Conservation (phyloP, 805 yeast species). For the Pichia sporocuriosa region DNA sequence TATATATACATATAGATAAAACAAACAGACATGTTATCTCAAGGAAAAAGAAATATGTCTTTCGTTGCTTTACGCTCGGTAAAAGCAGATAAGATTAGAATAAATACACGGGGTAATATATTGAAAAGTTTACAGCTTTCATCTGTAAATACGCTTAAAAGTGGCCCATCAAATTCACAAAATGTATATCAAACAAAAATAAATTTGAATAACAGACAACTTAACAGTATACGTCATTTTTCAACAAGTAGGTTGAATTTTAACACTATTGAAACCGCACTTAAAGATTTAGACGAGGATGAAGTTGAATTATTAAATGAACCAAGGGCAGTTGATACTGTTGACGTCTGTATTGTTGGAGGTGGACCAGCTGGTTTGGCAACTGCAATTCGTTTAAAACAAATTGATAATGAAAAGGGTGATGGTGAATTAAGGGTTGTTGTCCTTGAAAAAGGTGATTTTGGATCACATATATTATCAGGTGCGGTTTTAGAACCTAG, state of each 20-base stretch:
- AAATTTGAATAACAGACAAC: too few species aligned
- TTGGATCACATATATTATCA: constrained; percentile 87
- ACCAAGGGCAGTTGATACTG: constrained; percentile 76
- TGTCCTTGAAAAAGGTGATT: constrained; percentile 83
- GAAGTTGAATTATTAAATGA: constrained; percentile 42
- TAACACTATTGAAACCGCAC: constrained; percentile 21
- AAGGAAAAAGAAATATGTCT: too few species aligned
- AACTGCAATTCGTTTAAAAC: constrained; percentile 85
- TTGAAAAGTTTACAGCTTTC: too few species aligned
- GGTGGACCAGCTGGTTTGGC: constrained; percentile 98
- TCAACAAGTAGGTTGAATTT: not conserved
- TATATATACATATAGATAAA: too few species aligned
- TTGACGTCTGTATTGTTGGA: constrained; percentile 93
- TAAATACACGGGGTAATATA: too few species aligned
- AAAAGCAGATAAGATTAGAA: too few species aligned
- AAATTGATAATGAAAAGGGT: constrained; percentile 59
- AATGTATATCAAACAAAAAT: too few species aligned
- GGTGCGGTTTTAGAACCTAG: constrained; percentile 94
- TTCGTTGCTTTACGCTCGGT: too few species aligned
- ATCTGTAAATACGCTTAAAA: too few species aligned
- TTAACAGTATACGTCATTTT: not conserved
- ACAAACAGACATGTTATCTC: too few species aligned
- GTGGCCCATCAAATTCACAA: too few species aligned
- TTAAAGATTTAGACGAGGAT: constrained; percentile 33
- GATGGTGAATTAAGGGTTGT: constrained; percentile 68